Evolutionary conservation across 306 rosid species (phyloP), one percentile per base, ranked within the genome.

Genomic region (Hippophae tibetana): DNA sequence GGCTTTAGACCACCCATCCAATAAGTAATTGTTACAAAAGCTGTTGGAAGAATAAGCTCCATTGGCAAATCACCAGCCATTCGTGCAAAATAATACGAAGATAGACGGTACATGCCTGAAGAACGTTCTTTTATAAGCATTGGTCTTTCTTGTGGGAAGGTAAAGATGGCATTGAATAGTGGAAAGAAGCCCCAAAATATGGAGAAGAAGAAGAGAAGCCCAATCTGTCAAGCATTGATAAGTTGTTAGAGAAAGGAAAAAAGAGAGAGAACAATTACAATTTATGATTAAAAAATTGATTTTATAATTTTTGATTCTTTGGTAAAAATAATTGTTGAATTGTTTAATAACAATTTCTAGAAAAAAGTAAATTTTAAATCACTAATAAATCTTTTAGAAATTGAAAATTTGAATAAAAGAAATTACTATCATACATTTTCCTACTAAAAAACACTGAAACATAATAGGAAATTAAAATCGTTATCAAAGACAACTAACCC

Each of bases 1-100:
- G 95, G 81, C 67, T 86, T 89, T 48, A 89, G 88, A 47, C 95
- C 95, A 6, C 97, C 87, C 90, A 84, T 89, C 97, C 97, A 89
- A 18, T 89, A 89, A 7, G 86, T 13, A 50, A 89, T 59, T 0
- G 94, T 82, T 23, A 86, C 79, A 59, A 89, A 89, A 47, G 80
- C 60, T 0, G 95, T 84, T 1, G 97, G 97, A 47, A 89, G 97
- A 3, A 89, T 82, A 14, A 89, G 89, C 72, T 89, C 97, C 95
- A 89, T 84, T 43, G 97, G 97, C 60, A 89, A 57, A 75, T 89
- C 97, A 1, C 97, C 97, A 0, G 68, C 84, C 55, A 70, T 79
- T 43, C 97, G 60, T 5, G 97, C 86, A 47, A 89, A 69, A 61
- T 77, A 89, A 70, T 89, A 89, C 56, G 97, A 86, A 9, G 97